Evolutionary conservation across 2,329 filamentous ascomycete genomes (phyloP).

Genomic region (Pseudocercospora vitis): DNA sequence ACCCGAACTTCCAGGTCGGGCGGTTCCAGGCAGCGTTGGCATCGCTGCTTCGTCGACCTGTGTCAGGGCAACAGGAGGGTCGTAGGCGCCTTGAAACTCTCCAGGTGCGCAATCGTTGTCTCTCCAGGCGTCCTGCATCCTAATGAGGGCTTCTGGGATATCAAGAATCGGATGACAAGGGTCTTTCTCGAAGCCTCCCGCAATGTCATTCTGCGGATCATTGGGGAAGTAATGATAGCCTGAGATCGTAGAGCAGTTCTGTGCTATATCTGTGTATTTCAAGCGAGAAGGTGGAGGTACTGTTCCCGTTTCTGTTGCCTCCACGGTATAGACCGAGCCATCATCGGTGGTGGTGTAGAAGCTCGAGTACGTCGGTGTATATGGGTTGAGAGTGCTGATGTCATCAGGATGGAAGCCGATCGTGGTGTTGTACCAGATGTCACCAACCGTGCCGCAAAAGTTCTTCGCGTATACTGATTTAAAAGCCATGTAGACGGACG

Average conservation of each 20-base stretch:
- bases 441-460: constrained; percentile 15
- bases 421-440: constrained; percentile 14
- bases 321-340: neutral
- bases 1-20: constrained; percentile 12
- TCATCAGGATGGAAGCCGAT: constrained; percentile 17
- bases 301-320: neutral
- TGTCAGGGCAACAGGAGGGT: constrained; percentile 18
- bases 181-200: constrained; percentile 6
- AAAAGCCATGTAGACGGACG: constrained; percentile 18
- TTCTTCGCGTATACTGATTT: constrained; percentile 14
- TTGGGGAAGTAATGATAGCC: constrained; percentile 16
- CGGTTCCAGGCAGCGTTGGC: constrained; percentile 9
- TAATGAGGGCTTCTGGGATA: constrained; percentile 9
- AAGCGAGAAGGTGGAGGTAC: constrained; percentile 11
- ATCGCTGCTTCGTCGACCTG: constrained; percentile 7
- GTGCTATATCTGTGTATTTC: constrained; percentile 13
- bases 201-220: constrained; percentile 16
- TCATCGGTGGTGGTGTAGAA: constrained; percentile 1
- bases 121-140: constrained; percentile 13
- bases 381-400: constrained; percentile 15
- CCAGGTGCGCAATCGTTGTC: constrained; percentile 8
- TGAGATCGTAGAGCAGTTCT: constrained; percentile 16
- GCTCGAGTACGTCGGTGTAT: constrained; percentile 7
- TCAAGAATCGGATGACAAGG: constrained; percentile 17
- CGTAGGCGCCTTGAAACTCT: constrained; percentile 15